Base-by-base conservation (phyloP, 1,139 yeast species). In the Lodderomyces pseudojiufengensis region DNA sequence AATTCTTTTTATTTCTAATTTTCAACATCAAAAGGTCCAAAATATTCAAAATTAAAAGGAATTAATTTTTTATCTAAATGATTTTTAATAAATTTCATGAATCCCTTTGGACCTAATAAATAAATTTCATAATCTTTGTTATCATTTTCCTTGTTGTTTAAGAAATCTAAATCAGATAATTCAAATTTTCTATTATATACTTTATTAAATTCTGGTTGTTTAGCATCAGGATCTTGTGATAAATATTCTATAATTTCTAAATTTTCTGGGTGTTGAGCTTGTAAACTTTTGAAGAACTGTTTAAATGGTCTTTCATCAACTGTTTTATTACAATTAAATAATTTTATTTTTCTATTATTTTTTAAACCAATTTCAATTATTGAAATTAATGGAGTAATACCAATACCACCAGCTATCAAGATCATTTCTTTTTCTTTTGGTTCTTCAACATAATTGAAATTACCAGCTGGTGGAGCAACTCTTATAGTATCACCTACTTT, bases 401-500 rank as follows among this genome's bases (percentile, higher is more conserved):
- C 88, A 45, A 80, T 78, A 37, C 87, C 88, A 36, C 80, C 84
- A 21, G 76, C 70, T 36, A 78, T 55, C 29, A 79, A 55, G 8
- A 61, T 49, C 3, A 76, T 62, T 15, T 72, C 61, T 18, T 70
- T 68, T 9, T 21, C 32, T 14, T 51, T 44, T 3, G 43, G 38
- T 5, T 18, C 12, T n/a, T 28, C 31, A 8, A 48, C 44, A 49
- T 70, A 65, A 2, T 52, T 59, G 46, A 79, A 73, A 37, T 69
- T 71, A 28, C 87, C 88, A 18, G 67, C 64, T 29, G 88, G 88
- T 10, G 85, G 76, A 35, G 79, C 65, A 24, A 80, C 66, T 34
- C 64, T 63, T 7, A 81, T 43, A 3, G 42, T 46, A 40, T 74
- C 79, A 22, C 84, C 84, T 16, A 62, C 70, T 40, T 67, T 54